Evolutionary conservation across 306 rosid genomes (phyloP), one percentile per base, ranked within the genome.

Genomic region (Dryas alaskensis): DNA sequence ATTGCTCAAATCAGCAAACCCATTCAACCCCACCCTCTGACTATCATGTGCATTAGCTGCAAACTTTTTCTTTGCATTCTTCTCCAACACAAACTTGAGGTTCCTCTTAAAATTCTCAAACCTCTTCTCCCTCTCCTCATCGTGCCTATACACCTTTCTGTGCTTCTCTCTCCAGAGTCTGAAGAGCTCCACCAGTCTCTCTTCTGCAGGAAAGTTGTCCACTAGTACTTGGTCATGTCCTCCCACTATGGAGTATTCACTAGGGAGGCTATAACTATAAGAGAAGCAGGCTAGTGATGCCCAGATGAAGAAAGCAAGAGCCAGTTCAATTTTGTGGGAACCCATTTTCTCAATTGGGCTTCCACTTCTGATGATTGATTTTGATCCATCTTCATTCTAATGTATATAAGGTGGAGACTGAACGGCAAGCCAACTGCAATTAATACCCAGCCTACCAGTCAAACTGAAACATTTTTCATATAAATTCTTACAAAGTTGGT

Each of bases 1-100:
- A 76, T 89, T 92, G 78, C 89, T 92, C 92, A 87, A 63, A 67
- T 89, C 92, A 31, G 92, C 97, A 82, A 89, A 92, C 77, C 81
- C 69, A 79, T 88, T 92, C 84, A 89, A 65, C 46, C 97, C 93
- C 39, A 92, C 74, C 7, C 77, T 79, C 75, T 57, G 65, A 45
- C 65, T 70, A 46, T 43, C 14, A 67, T 79, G 84, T 0, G 72
- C 72, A 5, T 47, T 65, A 5, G 79, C 60, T 7, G 84, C 25
- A 22, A 52, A 81, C 43, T 37, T 70, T 70, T 43, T 75, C 85
- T 62, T 51, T 43, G 85, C 80, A 69, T 86, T 89, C 82, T 76
- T 84, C 79, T 86, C 88, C 43, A 80, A n/a, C 3, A 92, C 78
- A 65, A 80, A 84, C 27, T 75, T 89, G 77, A 92, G 71, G 27